Evolutionary conservation across 441 rosid species (phyloP).

Genomic region (Brassica hybrid): DNA sequence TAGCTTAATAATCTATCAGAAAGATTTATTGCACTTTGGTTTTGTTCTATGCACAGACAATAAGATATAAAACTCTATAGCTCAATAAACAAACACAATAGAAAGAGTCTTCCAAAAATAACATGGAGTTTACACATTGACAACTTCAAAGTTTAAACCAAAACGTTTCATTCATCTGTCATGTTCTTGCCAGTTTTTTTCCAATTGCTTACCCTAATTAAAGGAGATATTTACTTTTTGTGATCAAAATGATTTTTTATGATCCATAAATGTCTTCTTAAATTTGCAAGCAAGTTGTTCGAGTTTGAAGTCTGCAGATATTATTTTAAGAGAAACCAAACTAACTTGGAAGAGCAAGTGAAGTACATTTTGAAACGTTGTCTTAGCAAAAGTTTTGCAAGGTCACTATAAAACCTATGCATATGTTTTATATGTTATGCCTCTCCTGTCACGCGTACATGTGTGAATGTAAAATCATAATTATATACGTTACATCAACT

Average conservation of each 20-base stretch:
- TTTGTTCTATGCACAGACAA: neutral
- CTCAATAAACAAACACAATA: neutral
- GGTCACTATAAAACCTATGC: neutral
- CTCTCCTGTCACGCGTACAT: neutral
- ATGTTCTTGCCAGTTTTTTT: conserved; percentile 20
- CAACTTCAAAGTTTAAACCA: conserved; percentile 31
- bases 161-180: conserved; percentile 28
- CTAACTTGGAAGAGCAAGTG: conserved; percentile 2
- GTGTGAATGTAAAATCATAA: neutral
- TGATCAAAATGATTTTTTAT: neutral
- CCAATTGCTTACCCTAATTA: neutral
- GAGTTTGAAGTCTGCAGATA: conserved; percentile 12
- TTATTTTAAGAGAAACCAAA: neutral
- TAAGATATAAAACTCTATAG: conserved; percentile 10
- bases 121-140: conserved; percentile 23
- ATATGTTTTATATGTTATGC: neutral
- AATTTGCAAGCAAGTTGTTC: conserved; percentile 12
- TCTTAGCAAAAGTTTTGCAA: neutral
- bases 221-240: neutral
- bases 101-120: conserved; percentile 6
- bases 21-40: neutral
- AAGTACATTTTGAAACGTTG: neutral
- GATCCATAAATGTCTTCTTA: neutral
- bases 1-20: neutral
- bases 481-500: neutral